Percentiles rank a stretch among this genome's conserved stretches.
Evolutionary conservation across 2,329 filamentous ascomycete species (phyloP).

Genomic region (Didymella arachidicola): DNA sequence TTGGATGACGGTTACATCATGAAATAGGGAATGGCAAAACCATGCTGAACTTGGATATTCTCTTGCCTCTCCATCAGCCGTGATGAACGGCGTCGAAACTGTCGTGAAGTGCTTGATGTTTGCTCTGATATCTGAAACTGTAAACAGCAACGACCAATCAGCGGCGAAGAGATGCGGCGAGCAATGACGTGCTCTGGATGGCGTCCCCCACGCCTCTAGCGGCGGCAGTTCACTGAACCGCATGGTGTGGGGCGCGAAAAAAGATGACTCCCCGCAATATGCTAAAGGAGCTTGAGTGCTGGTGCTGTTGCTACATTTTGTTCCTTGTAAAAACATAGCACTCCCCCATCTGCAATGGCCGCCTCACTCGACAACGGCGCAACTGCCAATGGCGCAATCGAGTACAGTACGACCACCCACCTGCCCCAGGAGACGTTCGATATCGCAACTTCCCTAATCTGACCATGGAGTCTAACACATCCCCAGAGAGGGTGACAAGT

Average conservation of each 20-base stretch:
- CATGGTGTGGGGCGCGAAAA: constrained; percentile 26
- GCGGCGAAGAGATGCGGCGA: background rate
- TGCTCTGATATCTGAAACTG: background rate
- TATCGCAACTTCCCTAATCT: too few species aligned
- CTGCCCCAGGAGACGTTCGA: background rate
- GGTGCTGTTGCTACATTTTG: constrained; percentile 23
- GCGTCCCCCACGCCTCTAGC: constrained; percentile 33
- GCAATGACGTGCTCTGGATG: constrained; percentile 44
- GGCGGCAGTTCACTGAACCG: constrained; percentile 29
- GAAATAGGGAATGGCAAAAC: background rate
- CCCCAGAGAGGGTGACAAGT: constrained; percentile 50
- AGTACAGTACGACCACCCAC: constrained; percentile 31
- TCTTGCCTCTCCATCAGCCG: too few species aligned
- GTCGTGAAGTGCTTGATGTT: background rate
- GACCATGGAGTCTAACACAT: constrained; percentile 24
- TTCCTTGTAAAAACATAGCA: constrained; percentile 18
- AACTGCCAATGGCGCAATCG: constrained; percentile 33
- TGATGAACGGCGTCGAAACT: too few species aligned
- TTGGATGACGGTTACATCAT: constrained; percentile 1
- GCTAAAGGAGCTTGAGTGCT: constrained; percentile 20
- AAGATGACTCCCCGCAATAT: constrained; percentile 41
- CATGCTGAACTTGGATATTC: background rate
- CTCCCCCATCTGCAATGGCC: constrained; percentile 26
- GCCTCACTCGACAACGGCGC: constrained; percentile 16
- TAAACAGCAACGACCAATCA: constrained; percentile 3